Percentiles rank a stretch among this genome's conserved stretches.
Conservation (phyloP, 306 rosid genomes). For the Cyamopsis tetragonoloba region DNA sequence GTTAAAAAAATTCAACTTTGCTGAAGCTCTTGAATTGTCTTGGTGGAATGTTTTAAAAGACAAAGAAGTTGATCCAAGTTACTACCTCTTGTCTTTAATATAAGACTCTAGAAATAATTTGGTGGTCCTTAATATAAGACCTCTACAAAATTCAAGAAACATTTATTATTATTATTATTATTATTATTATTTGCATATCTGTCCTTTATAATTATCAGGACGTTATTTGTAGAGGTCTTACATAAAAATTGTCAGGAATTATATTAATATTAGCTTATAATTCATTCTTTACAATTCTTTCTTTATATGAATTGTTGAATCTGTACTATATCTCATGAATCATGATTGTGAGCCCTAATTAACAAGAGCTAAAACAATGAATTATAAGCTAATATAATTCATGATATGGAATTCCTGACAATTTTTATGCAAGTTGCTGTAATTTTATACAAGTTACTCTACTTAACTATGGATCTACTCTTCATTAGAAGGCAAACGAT, state of each 20-base stretch:
- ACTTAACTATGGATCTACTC: no score
- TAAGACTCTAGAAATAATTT: no score
- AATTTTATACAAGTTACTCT: neutral
- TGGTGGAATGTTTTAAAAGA: conserved; percentile 18
- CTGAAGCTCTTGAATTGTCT: conserved; percentile 7
- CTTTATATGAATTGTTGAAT: neutral
- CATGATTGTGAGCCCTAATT: neutral
- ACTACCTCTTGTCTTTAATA: no score
- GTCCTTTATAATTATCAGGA: no score
- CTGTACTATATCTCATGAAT: neutral
- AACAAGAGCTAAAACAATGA: neutral
- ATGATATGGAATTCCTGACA: no score
- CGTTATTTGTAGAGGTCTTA: no score
- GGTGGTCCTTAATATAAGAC: no score
- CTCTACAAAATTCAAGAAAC: no score
- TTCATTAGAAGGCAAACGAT: neutral
- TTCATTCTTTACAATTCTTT: neutral
- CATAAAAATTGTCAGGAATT: no score
- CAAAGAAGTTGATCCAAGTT: neutral
- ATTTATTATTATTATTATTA: neutral
- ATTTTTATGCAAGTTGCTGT: neutral
- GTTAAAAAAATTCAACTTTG: neutral
- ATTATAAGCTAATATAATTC: neutral
- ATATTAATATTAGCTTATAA: no score
- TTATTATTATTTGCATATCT: neutral